Evolutionary conservation across 148 eudicot species (phyloP).

Genomic region (Rhododendron vialii): DNA sequence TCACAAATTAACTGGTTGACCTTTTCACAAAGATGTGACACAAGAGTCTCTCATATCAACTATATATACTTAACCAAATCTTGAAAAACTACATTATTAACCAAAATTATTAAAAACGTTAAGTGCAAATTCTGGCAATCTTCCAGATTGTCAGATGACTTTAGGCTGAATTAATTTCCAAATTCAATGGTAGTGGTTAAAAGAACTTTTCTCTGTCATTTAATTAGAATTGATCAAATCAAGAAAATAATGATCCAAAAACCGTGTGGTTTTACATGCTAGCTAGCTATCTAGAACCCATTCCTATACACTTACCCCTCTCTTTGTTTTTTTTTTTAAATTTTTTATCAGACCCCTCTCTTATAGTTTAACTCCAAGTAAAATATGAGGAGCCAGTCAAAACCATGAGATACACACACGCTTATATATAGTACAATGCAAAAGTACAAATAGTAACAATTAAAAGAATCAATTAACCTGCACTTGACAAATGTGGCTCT

Average conservation of each 20-base stretch:
- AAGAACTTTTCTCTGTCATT: background rate
- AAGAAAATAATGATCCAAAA: background rate
- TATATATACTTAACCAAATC: background rate
- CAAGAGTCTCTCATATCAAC: background rate
- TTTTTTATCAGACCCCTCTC: no score
- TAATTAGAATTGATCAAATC: background rate
- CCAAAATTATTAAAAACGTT: background rate
- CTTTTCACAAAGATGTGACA: background rate
- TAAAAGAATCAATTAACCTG: no score
- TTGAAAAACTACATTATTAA: background rate
- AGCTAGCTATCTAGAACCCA: background rate
- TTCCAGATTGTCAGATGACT: background rate
- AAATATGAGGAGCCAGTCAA: no score
- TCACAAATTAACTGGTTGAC: background rate
- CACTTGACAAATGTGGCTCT: no score
- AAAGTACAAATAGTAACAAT: no score
- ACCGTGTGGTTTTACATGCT: background rate
- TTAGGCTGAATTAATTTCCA: background rate
- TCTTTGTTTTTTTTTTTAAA: no score
- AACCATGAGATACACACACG: no score
- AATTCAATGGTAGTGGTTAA: background rate
- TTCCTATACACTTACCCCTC: background rate
- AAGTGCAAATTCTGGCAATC: background rate
- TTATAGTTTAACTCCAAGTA: no score
- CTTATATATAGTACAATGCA: no score